phyloP scores from a whole-genome alignment of 345 rosid species.

The Pistacia atlantica region DNA sequence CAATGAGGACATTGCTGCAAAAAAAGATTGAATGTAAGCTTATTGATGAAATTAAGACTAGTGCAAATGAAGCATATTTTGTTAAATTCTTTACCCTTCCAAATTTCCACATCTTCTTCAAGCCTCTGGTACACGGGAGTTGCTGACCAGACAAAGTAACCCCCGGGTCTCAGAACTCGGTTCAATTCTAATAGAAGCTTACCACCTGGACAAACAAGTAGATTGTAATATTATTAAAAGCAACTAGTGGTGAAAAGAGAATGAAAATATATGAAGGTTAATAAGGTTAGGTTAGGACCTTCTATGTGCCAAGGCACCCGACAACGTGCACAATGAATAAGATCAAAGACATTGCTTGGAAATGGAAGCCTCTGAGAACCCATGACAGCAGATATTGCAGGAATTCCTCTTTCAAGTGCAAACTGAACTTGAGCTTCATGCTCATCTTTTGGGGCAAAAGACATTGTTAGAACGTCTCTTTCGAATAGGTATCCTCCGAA shows the following conservation, averaged over 20 bases:
- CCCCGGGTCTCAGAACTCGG: constrained; percentile 85
- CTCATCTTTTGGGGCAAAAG: constrained; percentile 96
- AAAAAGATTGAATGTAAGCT: constrained; percentile 22
- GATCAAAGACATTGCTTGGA: constrained; percentile 88
- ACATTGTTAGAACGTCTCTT: constrained; percentile 87
- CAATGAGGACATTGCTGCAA: constrained; percentile 71
- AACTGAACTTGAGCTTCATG: constrained; percentile 98
- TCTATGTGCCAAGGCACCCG: constrained; percentile 96
- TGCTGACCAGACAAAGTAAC: constrained; percentile 94
- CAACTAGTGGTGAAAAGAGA: background rate
- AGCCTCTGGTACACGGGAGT: constrained; percentile 88
- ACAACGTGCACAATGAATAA: constrained; percentile 90
- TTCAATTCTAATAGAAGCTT: constrained; percentile 82
- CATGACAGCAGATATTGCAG: constrained; percentile 97
- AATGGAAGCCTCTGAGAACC: constrained; percentile 87
- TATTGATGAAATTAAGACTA: background rate
- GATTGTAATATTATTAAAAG: background rate
- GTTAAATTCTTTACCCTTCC: constrained; percentile 58
- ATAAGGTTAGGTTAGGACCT: constrained; percentile 29
- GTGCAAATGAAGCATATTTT: no score
- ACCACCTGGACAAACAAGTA: constrained; percentile 44
- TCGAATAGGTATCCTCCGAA: constrained; percentile 88
- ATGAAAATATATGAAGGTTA: background rate
- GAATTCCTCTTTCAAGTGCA: constrained; percentile 94
- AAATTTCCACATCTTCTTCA: constrained; percentile 72